Conservation (phyloP, 768 basidiomycete genomes). For the Paxillus ammoniavirescens region DNA sequence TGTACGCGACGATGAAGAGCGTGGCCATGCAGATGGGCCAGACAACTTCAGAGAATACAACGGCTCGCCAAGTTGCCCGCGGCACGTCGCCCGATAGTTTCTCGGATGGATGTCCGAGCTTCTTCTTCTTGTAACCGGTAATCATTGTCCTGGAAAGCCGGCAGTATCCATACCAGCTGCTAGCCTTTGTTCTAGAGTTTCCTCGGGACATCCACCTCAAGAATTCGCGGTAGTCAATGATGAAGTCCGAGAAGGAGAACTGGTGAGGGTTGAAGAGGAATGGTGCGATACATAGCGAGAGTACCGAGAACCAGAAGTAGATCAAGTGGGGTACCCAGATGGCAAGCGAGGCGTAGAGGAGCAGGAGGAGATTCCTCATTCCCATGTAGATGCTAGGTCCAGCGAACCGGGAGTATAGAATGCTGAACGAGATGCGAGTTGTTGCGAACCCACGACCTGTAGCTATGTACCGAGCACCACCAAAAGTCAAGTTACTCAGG, state of each 20-base stretch:
- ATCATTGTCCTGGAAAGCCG: slow-evolving; percentile 96
- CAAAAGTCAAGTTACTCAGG: slow-evolving; percentile 93
- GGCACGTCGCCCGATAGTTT: slow-evolving; percentile 94
- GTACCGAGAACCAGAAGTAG: slow-evolving; percentile 98
- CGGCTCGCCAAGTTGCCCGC: slow-evolving; percentile 82
- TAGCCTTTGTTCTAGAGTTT: slow-evolving; percentile 93
- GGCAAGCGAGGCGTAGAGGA: slow-evolving; percentile 88
- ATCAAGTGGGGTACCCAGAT: slow-evolving; percentile 94
- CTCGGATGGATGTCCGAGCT: slow-evolving; percentile 95
- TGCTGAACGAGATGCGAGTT: slow-evolving; percentile 91
- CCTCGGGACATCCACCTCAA: slow-evolving; percentile 99
- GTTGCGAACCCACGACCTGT: slow-evolving; percentile 99
- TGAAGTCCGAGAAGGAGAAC: slow-evolving; percentile 95
- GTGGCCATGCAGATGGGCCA: slow-evolving; percentile 74
- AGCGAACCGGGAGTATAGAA: slow-evolving; percentile 97
- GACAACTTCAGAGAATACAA: slow-evolving; percentile 81
- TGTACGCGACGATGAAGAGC: slow-evolving; percentile 81
- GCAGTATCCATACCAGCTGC: slow-evolving; percentile 99
- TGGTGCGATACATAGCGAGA: slow-evolving; percentile 93
- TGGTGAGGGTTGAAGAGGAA: slow-evolving; percentile 99
- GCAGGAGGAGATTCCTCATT: slow-evolving; percentile 86
- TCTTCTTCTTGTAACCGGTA: slow-evolving; percentile 99
- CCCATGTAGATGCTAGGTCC: slow-evolving; percentile 99
- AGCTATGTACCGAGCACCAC: slow-evolving; percentile 98
- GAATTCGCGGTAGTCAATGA: slow-evolving; percentile 99